phyloP scores from a whole-genome alignment of 2,329 filamentous ascomycete species.

The Trichoderma endophyticum region DNA sequence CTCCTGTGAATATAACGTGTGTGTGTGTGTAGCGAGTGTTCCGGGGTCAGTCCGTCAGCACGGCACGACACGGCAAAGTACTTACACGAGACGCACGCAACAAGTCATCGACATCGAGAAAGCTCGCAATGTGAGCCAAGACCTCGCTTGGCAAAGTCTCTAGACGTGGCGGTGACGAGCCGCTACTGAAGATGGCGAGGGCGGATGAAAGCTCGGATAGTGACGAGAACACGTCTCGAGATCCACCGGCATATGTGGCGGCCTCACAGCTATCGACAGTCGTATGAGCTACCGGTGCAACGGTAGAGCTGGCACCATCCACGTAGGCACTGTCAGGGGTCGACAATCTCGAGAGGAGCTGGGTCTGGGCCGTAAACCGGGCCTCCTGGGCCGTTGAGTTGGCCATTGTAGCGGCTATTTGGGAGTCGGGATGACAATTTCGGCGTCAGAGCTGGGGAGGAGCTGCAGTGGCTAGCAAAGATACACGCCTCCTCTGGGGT shows the following conservation, averaged over 20 bases:
- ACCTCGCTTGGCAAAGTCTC: slow-evolving; percentile 55
- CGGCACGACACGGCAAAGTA: slow-evolving; percentile 21
- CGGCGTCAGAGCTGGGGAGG: not conserved
- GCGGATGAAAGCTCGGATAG: not conserved
- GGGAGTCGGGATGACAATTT: not conserved
- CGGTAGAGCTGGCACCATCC: slow-evolving; percentile 23
- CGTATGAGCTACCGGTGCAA: slow-evolving; percentile 8
- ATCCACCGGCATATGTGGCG: slow-evolving; percentile 7
- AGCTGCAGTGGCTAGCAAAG: slow-evolving; percentile 1
- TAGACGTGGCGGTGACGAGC: slow-evolving; percentile 27
- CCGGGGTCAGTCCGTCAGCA: not conserved
- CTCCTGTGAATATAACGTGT: not conserved
- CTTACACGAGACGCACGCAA: slow-evolving; percentile 55
- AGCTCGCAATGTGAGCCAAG: slow-evolving; percentile 53
- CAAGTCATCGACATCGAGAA: slow-evolving; percentile 56
- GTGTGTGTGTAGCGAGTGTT: not conserved
- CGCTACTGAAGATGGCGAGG: not conserved
- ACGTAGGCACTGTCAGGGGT: slow-evolving; percentile 5
- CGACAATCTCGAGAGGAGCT: slow-evolving; percentile 29
- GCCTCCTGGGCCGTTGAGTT: slow-evolving; percentile 27
- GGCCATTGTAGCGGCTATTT: slow-evolving; percentile 20
- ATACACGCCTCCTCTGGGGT: not conserved
- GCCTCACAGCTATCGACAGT: slow-evolving; percentile 22
- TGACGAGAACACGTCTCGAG: slow-evolving; percentile 1
- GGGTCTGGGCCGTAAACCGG: slow-evolving; percentile 35